Conservation (phyloP, 345 rosid genomes). For the Arabis hirsuta region DNA sequence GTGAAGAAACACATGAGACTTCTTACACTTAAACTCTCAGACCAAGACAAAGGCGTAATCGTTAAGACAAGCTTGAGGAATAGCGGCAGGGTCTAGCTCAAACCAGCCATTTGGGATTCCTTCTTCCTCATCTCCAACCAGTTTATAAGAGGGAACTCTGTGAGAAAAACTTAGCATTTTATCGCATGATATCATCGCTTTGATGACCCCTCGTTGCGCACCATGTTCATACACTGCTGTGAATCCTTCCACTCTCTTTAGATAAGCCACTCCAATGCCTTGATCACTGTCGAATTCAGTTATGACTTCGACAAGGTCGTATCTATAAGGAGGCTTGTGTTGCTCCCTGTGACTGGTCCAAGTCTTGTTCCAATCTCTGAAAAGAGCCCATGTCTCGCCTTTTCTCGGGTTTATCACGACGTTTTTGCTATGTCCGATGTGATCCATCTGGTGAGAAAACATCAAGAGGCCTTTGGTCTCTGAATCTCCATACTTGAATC, state of each 20-base stretch:
- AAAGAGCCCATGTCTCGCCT: conserved; percentile 92
- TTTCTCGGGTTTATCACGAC: conserved; percentile 55
- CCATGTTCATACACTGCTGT: conserved; percentile 56
- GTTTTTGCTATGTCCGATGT: conserved; percentile 24
- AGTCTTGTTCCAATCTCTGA: conserved; percentile 58
- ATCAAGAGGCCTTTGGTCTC: conserved; percentile 42
- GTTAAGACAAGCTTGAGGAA: conserved; percentile 46
- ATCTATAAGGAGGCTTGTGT: conserved; percentile 52
- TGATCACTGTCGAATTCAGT: conserved; percentile 45
- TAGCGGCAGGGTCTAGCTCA: conserved; percentile 76
- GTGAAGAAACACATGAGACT: neutral
- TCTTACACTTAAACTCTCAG: neutral
- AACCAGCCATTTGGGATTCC: conserved; percentile 70
- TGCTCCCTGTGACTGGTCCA: conserved; percentile 32
- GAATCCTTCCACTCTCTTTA: conserved; percentile 70
- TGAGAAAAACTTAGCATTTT: conserved; percentile 76
- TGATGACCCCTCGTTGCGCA: conserved; percentile 27
- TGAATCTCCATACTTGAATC: conserved; percentile 45
- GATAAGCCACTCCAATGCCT: conserved; percentile 65
- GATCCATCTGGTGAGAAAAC: conserved; percentile 71
- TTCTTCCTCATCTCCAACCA: conserved; percentile 67
- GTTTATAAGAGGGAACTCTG: conserved; percentile 57
- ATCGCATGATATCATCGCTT: conserved; percentile 36
- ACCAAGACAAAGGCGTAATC: conserved; percentile 1
- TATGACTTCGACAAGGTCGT: conserved; percentile 65